Base-by-base conservation (phyloP, 768 basidiomycete species). In the Pleurotus cornucopiae region DNA sequence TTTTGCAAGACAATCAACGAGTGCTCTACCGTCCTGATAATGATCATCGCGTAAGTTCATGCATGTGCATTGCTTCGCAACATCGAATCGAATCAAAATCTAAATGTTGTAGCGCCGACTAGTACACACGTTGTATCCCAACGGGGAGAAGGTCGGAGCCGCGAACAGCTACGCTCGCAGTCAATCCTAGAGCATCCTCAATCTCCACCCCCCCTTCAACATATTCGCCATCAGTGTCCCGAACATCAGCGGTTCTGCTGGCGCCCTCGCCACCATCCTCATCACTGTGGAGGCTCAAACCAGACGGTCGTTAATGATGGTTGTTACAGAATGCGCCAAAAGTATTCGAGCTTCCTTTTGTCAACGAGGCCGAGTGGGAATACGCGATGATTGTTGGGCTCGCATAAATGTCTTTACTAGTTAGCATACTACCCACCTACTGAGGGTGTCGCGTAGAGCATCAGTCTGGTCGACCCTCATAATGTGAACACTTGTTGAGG, bases 351-450 rank as follows among this genome's bases (percentile, higher is more conserved):
- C 58, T 66, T n/a, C 59, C 66, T 5, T 65, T 58, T 1, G 68
- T 63, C 25, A 66, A 73, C 51, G 73, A 70, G 55, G 63, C 58
- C 47, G 51, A 48, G 5, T 72, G 71, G 71, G 52, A 56, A 6
- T 55, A 65, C 38, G 69, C 69, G 5, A 64, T 64, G 45, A 59
- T 61, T 5, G 53, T 55, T 14, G 54, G 11, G 7, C 18, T 30
- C 39, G 40, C 30, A 48, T 56, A n/a, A 18, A 43, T 13, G 40
- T 43, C 26, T 26, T 26, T 26, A 6, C 26, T 26, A 26, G 26
- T 26, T 6, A 26, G 4, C 26, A 26, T 26, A 26, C 26, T 26
- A 26, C 26, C 26, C 26, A 26, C 26, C 26, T 4, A 26, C 26
- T 26, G 26, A 26, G 26, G 26, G 26, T 6, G 4, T 26, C 26